Evolutionary conservation across 805 yeast species (phyloP).

Genomic region (Lachancea dasiensis): DNA sequence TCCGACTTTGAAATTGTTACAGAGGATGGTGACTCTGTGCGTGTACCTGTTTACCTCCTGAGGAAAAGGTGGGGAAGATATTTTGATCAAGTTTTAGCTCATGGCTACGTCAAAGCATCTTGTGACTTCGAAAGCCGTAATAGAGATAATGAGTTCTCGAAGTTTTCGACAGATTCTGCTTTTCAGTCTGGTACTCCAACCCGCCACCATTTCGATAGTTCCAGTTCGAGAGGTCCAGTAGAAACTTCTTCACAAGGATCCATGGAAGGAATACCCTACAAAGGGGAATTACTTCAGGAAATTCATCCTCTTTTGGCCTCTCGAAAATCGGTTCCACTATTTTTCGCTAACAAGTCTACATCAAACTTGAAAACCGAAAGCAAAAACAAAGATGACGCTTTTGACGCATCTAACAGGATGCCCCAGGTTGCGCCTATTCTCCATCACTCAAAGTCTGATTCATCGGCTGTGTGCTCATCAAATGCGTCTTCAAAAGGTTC

Average conservation of each 20-base stretch:
- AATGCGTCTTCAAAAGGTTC: slow-evolving; percentile 6
- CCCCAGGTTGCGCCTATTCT: neutral
- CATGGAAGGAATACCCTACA: neutral
- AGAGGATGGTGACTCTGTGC: slow-evolving; percentile 62
- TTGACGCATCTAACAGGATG: neutral
- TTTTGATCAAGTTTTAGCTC: slow-evolving; percentile 55
- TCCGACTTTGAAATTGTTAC: slow-evolving; percentile 70
- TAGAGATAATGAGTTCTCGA: slow-evolving; percentile 7
- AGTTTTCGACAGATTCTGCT: slow-evolving; percentile 4
- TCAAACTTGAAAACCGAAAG: neutral
- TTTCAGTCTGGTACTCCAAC: slow-evolving; percentile 1
- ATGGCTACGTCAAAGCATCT: slow-evolving; percentile 56
- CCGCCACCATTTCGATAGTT: slow-evolving; percentile 6
- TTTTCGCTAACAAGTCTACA: slow-evolving; percentile 3
- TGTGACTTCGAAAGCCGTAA: slow-evolving; percentile 15
- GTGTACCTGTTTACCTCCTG: slow-evolving; percentile 53
- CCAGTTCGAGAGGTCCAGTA: slow-evolving; percentile 1
- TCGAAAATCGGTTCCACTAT: slow-evolving; percentile 7
- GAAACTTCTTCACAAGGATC: slow-evolving; percentile 3
- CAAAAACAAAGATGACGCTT: neutral
- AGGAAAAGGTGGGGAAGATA: slow-evolving; percentile 74
- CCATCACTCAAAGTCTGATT: slow-evolving; percentile 6
- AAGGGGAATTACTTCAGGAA: neutral
- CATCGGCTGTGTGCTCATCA: neutral
- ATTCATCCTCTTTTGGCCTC: slow-evolving; percentile 3